Evolutionary conservation across 2,329 filamentous ascomycete species (phyloP), one percentile per base, ranked within the genome.

Genomic region (Hymenoscyphus fraxineus): DNA sequence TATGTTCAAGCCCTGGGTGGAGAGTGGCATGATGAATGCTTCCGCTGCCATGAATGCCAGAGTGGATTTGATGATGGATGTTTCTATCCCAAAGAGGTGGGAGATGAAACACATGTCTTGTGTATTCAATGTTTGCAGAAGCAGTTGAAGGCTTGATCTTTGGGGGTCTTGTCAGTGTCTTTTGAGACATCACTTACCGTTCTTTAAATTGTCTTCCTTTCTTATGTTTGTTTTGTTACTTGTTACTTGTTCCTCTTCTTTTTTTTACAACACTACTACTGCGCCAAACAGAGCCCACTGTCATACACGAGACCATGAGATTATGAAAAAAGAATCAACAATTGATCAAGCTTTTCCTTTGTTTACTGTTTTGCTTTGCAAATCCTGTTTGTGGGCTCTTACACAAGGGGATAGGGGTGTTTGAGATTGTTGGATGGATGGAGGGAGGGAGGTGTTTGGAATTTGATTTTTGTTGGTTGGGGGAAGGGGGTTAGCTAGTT

Each of bases 21-120:
- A 13, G 94, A 98, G 79, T 99, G 95, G 93, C 95, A 99, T 78
- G 88, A 92, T 63, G 83, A 87, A 65, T 99, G 95, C 77, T 99
- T 99, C 79, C 87, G 88, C 63, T 99, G 95, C 75, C 83, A 81
- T 16, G 80, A 80, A 16, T 89, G 87, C 71, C 77, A 80, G 12
- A 83, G 83, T 41, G 82, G 83, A 0, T 89, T 89, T 69, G 82
- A 85, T 41, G 86, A 89, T 69, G 86, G 87, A 0, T 85, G 88
- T 74, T 84, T 89, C 69, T 89, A 88, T 73, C 85, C 85, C 51
- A 82, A 83, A 66, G 79, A 84, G 61, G 80, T 81, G 27, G 79
- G 78, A n/a, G 80, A 80, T 3, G 74, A 78, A 60, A 80, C 79
- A 66, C 77, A 84, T 58, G 82, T 88, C 22, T 76, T 88, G 66